These are phyloP conservation scores for Pleurotus cornucopiae DNA, from an alignment of 768 basidiomycete genomes.

Conservation along the genomic window DNA sequence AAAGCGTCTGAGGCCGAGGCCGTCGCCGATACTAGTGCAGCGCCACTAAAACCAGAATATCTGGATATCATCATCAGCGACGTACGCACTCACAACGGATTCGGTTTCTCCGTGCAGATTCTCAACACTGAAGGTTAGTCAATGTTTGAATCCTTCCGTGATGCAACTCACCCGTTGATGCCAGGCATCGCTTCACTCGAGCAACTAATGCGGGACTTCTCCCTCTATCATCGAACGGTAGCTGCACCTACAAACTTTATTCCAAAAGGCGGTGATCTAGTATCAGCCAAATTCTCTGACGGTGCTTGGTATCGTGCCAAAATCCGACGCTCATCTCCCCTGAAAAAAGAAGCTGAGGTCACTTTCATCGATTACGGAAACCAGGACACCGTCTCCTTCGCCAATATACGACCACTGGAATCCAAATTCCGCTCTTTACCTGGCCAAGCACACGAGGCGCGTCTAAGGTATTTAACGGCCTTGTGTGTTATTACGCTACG, in stretches of 20 bases:
- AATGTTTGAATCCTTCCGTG: background rate
- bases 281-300: conserved; percentile 93
- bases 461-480: conserved; percentile 57
- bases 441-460: conserved; percentile 93
- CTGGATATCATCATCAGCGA: conserved; percentile 92
- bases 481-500: background rate
- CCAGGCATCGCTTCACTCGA: conserved; percentile 89
- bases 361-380: conserved; percentile 97
- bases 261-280: conserved; percentile 83
- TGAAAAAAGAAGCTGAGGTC: conserved; percentile 93
- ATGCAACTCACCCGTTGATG: conserved; percentile 2
- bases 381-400: conserved; percentile 81
- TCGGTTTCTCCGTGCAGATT: conserved; percentile 90
- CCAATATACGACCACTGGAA: conserved; percentile 86
- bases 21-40: conserved; percentile 37
- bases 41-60: conserved; percentile 75
- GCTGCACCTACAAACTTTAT: conserved; percentile 61
- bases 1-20: conserved; percentile 39
- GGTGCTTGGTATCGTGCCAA: conserved; percentile 96
- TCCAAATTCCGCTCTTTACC: conserved; percentile 84
- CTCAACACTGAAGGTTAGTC: conserved; percentile 84
- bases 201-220: conserved; percentile 92
- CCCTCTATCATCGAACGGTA: conserved; percentile 71
- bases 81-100: conserved; percentile 66
- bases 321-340: conserved; percentile 77